phyloP scores from a whole-genome alignment of 345 rosid genomes.

The Syzygium jambos region DNA sequence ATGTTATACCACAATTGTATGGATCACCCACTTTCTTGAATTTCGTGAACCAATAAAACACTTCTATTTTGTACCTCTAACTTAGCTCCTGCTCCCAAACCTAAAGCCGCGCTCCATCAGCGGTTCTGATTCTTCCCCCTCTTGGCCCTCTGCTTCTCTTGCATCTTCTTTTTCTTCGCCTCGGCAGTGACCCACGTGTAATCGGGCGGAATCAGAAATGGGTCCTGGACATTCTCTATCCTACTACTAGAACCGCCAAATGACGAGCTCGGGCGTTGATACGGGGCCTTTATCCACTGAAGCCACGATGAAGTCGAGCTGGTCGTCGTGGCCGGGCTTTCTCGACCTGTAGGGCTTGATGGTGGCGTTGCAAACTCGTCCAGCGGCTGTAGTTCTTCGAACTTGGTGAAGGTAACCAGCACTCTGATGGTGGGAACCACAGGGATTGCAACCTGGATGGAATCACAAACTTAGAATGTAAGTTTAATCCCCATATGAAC shows the following conservation, averaged over 20 bases:
- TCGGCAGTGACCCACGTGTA: slow-evolving; percentile 78
- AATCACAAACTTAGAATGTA: neutral
- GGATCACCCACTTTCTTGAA: neutral
- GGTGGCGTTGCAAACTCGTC: slow-evolving; percentile 93
- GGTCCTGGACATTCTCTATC: slow-evolving; percentile 60
- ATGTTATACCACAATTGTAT: neutral
- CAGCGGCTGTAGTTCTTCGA: slow-evolving; percentile 71
- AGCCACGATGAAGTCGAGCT: slow-evolving; percentile 71
- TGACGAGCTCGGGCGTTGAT: slow-evolving; percentile 43
- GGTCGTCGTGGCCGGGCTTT: slow-evolving; percentile 47
- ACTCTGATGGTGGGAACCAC: slow-evolving; percentile 94
- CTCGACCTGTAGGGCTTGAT: slow-evolving; percentile 70
- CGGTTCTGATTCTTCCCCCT: slow-evolving; percentile 42
- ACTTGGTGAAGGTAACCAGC: slow-evolving; percentile 81
- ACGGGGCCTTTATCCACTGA: slow-evolving; percentile 87
- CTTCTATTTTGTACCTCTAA: neutral
- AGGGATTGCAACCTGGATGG: slow-evolving; percentile 85
- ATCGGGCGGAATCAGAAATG: slow-evolving; percentile 66
- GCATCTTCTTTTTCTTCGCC: slow-evolving; percentile 87
- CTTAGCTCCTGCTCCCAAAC: neutral
- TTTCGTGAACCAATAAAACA: neutral
- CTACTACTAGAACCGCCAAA: slow-evolving; percentile 35
- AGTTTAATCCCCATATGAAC: neutral
- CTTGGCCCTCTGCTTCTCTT: slow-evolving; percentile 73
- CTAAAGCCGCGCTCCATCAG: slow-evolving; percentile 7